Conservation (phyloP, 1,284 basidiomycete genomes). For the Hemileia vastatrix region DNA sequence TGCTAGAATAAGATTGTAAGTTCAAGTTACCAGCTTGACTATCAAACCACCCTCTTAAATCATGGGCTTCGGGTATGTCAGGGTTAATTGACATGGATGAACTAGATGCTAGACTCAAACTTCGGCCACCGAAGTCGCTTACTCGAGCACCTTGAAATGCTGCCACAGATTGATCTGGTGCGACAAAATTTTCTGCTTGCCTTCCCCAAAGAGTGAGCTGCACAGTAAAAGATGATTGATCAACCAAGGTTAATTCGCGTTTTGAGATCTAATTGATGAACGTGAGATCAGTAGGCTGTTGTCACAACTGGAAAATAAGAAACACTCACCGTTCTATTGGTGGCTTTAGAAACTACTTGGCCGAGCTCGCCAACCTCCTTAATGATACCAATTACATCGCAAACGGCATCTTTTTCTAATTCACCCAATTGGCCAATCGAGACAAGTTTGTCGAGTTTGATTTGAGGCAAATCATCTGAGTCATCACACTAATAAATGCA, state of each 20-base stretch:
- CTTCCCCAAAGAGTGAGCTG: constrained; percentile 93
- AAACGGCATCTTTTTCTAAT: constrained; percentile 63
- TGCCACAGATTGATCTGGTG: constrained; percentile 57
- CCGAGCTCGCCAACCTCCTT: constrained; percentile 63
- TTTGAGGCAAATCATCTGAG: constrained; percentile 59
- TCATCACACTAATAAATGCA: constrained; percentile 55
- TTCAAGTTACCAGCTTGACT: constrained; percentile 54
- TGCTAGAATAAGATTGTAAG: constrained; percentile 62
- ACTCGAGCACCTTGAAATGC: constrained; percentile 95
- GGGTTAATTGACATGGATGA: constrained; percentile 74
- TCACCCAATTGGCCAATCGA: constrained; percentile 57
- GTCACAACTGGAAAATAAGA: neutral
- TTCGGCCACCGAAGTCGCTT: constrained; percentile 84
- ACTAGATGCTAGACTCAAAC: constrained; percentile 60
- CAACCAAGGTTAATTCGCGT: constrained; percentile 78
- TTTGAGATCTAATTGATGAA: constrained; percentile 73
- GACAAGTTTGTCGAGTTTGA: constrained; percentile 74
- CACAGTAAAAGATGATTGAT: constrained; percentile 68
- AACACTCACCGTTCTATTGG: constrained; percentile 56
- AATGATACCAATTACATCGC: constrained; percentile 75
- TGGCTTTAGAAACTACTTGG: constrained; percentile 63
- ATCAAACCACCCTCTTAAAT: constrained; percentile 81
- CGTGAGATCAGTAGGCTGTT: too few relatives aligned
- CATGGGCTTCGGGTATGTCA: constrained; percentile 74
- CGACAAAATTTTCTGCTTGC: constrained; percentile 71